phyloP scores from a whole-genome alignment of 495 filamentous ascomycete species.

The Patellaria atrata region DNA sequence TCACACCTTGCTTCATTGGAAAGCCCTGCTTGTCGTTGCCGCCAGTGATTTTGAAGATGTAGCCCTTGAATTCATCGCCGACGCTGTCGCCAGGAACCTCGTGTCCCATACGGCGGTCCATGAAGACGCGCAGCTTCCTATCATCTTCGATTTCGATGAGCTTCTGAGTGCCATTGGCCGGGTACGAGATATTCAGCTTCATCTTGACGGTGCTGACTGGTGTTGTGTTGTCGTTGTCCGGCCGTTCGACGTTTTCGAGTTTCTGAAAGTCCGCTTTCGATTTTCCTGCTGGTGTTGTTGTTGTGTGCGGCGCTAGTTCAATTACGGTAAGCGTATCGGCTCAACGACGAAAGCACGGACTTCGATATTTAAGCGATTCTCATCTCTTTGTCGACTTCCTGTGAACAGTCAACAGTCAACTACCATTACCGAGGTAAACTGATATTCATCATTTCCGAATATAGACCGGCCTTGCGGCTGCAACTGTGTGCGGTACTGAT shows the following conservation, averaged over 20 bases:
- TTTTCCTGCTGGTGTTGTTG: too few relatives aligned
- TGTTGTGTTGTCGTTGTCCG: conserved; percentile 11
- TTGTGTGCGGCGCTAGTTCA: too few relatives aligned
- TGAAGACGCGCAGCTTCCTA: conserved; percentile 74
- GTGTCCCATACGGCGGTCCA: conserved; percentile 90
- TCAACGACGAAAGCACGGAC: too few relatives aligned
- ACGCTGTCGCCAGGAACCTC: conserved; percentile 89
- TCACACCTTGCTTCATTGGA: conserved; percentile 99
- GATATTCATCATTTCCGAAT: too few relatives aligned
- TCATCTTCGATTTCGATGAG: conserved; percentile 98
- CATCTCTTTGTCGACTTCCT: too few relatives aligned
- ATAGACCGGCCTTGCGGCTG: too few relatives aligned
- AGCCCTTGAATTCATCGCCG: conserved; percentile 98
- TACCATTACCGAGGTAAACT: too few relatives aligned
- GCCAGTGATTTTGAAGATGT: conserved; percentile 94
- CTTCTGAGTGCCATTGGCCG: conserved; percentile 98
- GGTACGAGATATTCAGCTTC: conserved; percentile 97
- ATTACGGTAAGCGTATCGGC: too few relatives aligned
- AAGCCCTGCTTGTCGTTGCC: conserved; percentile 99
- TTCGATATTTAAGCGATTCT: too few relatives aligned
- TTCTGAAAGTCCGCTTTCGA: too few relatives aligned
- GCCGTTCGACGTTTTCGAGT: conserved; percentile 1
- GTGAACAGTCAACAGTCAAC: too few relatives aligned
- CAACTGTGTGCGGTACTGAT: too few relatives aligned
- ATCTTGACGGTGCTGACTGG: conserved; percentile 37